Percentiles rank a stretch among this genome's conserved stretches.
phyloP scores from a whole-genome alignment of 2,329 filamentous ascomycete species.

The Aspergillus sojae region DNA sequence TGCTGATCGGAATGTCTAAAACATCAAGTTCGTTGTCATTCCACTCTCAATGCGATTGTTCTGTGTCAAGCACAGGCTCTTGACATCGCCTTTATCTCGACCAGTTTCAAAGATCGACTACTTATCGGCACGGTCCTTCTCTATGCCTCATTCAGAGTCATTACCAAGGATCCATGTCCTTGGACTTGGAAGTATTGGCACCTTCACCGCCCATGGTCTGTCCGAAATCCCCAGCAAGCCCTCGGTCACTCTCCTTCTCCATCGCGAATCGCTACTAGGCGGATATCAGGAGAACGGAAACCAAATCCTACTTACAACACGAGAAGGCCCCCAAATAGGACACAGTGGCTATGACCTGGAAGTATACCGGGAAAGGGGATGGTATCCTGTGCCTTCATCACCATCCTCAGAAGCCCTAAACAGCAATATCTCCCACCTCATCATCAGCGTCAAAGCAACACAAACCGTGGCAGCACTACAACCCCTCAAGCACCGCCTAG shows the following conservation, averaged over 20 bases:
- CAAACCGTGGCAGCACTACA: slow-evolving; percentile 63
- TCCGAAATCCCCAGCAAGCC: slow-evolving; percentile 61
- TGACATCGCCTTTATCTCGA: neutral
- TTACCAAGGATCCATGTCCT: slow-evolving; percentile 59
- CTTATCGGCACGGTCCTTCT: neutral
- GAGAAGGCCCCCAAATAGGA: neutral
- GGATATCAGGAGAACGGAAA: slow-evolving; percentile 22
- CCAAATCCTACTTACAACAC: slow-evolving; percentile 23
- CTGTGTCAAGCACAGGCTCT: neutral
- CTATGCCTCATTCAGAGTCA: neutral
- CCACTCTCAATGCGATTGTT: neutral
- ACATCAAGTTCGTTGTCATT: neutral
- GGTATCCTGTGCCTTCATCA: slow-evolving; percentile 3
- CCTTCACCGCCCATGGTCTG: slow-evolving; percentile 72
- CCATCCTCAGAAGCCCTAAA: neutral
- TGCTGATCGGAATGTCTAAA: neutral
- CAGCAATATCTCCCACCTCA: slow-evolving; percentile 63
- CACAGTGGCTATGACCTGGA: slow-evolving; percentile 11
- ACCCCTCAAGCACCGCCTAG: slow-evolving; percentile 63
- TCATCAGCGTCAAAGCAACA: slow-evolving; percentile 73
- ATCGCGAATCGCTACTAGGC: slow-evolving; percentile 47
- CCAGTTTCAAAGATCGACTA: neutral
- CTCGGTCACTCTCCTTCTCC: slow-evolving; percentile 75
- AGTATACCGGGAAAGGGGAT: neutral
- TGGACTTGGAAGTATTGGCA: slow-evolving; percentile 75